A percentile compares a stretch with the other conserved stretches of the same genome.
Conservation (phyloP, 768 basidiomycete genomes). For the Mrakia hoshinonis region DNA sequence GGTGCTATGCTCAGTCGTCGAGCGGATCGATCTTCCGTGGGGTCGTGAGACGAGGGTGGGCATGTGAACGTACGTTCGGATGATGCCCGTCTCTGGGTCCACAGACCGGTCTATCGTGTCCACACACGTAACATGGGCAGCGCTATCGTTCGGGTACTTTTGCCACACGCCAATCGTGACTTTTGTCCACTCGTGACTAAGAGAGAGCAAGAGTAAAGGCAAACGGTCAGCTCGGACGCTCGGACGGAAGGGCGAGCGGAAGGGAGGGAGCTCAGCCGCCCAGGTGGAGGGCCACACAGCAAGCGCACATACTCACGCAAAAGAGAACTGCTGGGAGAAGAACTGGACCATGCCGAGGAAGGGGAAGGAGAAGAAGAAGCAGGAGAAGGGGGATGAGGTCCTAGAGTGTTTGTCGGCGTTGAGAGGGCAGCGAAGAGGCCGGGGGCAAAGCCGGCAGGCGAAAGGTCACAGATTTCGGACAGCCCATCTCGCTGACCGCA, state of each 20-base stretch:
- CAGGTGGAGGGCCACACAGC: background rate
- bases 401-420: too few species aligned
- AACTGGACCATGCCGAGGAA: slow-evolving; percentile 21
- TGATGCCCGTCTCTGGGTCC: slow-evolving; percentile 28
- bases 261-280: background rate
- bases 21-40: background rate
- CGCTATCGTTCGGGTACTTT: slow-evolving; percentile 28
- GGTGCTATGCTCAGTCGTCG: too few species aligned
- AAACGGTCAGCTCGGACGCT: background rate
- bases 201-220: background rate
- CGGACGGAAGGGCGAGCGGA: background rate
- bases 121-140: slow-evolving; percentile 25
- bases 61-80: slow-evolving; percentile 24
- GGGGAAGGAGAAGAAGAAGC: background rate
- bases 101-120: slow-evolving; percentile 26
- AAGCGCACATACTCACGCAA: slow-evolving; percentile 13
- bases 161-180: slow-evolving; percentile 28
- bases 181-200: slow-evolving; percentile 27
- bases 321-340: slow-evolving; percentile 27
- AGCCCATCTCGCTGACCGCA: background rate
- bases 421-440: background rate
- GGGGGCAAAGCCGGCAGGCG: background rate
- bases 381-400: background rate
- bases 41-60: background rate
- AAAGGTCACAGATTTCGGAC: background rate